Base-by-base conservation (phyloP, 208 protist genomes). In the Leptomonas pyrrhocoris region DNA sequence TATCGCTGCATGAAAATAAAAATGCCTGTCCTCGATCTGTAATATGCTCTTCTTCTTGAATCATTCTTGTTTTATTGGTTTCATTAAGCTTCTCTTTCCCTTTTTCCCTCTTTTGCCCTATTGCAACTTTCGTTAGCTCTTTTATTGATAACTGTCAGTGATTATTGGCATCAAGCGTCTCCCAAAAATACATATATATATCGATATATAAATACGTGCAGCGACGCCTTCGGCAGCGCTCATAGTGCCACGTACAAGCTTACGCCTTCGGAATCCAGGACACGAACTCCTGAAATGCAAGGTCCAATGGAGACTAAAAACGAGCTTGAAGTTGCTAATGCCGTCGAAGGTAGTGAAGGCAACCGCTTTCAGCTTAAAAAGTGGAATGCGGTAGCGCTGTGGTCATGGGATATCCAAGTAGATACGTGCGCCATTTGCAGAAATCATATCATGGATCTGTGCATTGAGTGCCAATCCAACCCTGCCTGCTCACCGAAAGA, bases 371-470 rank as follows among this genome's bases (percentile, higher is more conserved):
- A 91, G 48, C 75, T 99, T 1, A 99, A 99, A 61, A 97, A 98
- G 61, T 99, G 98, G 98, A 99, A 99, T 74, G 98, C 98, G 21
- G 98, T 99, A 16, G 97, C 97, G n/a, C 65, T 99, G 23, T 99
- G 98, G 98, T 95, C 95, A 34, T 99, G 97, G 98, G 97, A 99
- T 78, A 98, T 99, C 75, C 90, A 98, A 43, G 98, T 99, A 9
- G 98, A 99, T 73, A 99, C 97, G 18, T 99, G 98, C 62, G 98
- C 98, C 19, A 99, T 99, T 79, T 99, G 98, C 82, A 81, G 98
- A 68, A 99, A 99, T 58, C 98, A 99, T 74, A 98, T 99, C 62
- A 99, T 99, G 98, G 98, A 99, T 59, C 74, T 99, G 8, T 99
- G 97, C 83, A 99, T 99, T 59, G 98, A 99, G 70, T 99, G 98